A percentile compares a stretch with the other conserved stretches of the same genome.
These are phyloP conservation scores for Lachnellula cervina DNA, from an alignment of 2,329 filamentous ascomycete genomes.

Conservation along the genomic window DNA sequence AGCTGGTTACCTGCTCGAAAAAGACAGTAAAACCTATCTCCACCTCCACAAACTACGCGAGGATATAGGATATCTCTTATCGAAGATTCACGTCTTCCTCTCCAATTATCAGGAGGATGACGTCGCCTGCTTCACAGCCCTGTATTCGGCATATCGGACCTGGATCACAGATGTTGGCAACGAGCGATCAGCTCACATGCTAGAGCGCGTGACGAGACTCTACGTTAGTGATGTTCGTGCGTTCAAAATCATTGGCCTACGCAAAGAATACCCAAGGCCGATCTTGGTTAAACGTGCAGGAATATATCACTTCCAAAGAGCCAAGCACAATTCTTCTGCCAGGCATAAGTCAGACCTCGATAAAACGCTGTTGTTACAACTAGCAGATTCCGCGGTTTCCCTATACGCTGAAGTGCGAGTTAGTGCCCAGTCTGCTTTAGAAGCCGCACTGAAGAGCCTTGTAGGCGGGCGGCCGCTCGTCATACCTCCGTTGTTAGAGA, in stretches of 20 bases:
- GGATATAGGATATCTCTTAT: conserved; percentile 72
- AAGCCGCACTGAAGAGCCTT: conserved; percentile 87
- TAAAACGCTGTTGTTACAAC: conserved; percentile 74
- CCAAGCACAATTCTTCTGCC: conserved; percentile 87
- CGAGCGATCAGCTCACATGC: conserved; percentile 86
- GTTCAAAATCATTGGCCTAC: conserved; percentile 89
- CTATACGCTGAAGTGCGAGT: conserved; percentile 93
- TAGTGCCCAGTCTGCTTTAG: conserved; percentile 84
- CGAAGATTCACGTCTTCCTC: conserved; percentile 79
- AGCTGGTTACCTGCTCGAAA: conserved; percentile 74
- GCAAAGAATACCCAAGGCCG: conserved; percentile 88
- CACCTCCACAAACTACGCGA: conserved; percentile 78
- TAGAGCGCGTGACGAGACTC: conserved; percentile 80
- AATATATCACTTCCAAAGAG: conserved; percentile 88
- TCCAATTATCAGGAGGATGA: conserved; percentile 86
- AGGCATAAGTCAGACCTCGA: conserved; percentile 88
- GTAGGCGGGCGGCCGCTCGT: conserved; percentile 84
- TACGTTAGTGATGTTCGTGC: conserved; percentile 83
- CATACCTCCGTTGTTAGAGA: conserved; percentile 78
- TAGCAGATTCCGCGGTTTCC: conserved; percentile 85
- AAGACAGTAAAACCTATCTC: conserved; percentile 60
- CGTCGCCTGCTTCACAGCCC: conserved; percentile 86
- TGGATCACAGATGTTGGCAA: conserved; percentile 99
- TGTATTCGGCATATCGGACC: conserved; percentile 87
- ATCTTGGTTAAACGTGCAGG: conserved; percentile 90